These are phyloP conservation scores for Asterella californica DNA, from an alignment of 225 moss, liverwort and hornwort species.

Conservation along the genomic window DNA sequence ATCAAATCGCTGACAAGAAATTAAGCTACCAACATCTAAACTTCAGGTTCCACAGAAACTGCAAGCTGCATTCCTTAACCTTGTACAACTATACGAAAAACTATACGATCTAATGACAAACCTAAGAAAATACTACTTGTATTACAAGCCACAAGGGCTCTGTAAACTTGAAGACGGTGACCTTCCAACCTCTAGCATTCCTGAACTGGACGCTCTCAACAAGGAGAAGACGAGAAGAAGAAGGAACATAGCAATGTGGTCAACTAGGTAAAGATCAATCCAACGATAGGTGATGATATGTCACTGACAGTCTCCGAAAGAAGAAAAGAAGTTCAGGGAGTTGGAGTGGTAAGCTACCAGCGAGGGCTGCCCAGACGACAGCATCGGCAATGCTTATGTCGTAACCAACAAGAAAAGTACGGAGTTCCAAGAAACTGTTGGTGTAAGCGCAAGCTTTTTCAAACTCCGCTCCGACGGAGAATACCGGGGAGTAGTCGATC, in stretches of 20 bases:
- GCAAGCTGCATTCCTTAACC: too few species aligned
- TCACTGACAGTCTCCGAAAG: not conserved
- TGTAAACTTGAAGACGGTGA: too few species aligned
- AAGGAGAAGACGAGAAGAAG: not conserved
- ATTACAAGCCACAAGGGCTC: too few species aligned
- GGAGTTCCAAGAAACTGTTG: constrained; percentile 51
- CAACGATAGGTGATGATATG: not conserved
- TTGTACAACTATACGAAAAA: not conserved
- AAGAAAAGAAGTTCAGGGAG: not conserved
- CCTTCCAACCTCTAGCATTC: too few species aligned
- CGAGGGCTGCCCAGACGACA: constrained; percentile 55
- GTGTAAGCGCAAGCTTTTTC: constrained; percentile 64
- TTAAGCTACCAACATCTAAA: too few species aligned
- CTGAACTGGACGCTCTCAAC: too few species aligned
- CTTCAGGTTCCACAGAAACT: too few species aligned
- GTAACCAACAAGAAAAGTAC: constrained; percentile 79
- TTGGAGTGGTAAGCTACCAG: constrained; percentile 26
- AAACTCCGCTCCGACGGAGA: constrained; percentile 68
- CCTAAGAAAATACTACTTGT: too few species aligned
- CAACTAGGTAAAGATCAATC: not conserved
- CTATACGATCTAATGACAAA: not conserved
- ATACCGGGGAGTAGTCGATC: constrained; percentile 61
- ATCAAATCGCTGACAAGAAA: too few species aligned
- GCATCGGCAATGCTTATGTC: constrained; percentile 70
- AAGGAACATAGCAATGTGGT: not conserved